phyloP scores from a whole-genome alignment of 75 land plant species.

The Adiantum capillusveneris region DNA sequence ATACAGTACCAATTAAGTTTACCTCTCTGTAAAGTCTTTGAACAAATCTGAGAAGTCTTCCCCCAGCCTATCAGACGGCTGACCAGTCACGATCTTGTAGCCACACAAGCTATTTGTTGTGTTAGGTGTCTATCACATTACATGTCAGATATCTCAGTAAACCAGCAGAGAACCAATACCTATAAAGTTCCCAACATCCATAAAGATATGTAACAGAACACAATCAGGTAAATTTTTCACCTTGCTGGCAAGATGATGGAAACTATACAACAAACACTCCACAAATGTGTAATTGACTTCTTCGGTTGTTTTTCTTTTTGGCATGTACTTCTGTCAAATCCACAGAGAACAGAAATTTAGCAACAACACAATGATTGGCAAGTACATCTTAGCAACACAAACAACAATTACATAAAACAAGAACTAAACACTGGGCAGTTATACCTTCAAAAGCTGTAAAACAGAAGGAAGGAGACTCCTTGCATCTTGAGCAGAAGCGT shows the following conservation, averaged over 20 bases:
- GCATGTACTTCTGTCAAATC: constrained; percentile 73
- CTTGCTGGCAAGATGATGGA: constrained; percentile 92
- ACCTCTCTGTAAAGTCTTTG: constrained; percentile 90
- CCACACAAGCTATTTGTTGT: constrained; percentile 93
- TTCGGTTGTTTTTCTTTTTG: constrained; percentile 65
- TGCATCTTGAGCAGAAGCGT: constrained; percentile 82
- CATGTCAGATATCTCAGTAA: too few species aligned
- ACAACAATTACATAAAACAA: too few species aligned
- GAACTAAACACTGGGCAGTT: not conserved
- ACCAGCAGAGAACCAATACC: too few species aligned
- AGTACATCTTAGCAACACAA: too few species aligned
- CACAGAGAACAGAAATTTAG: too few species aligned
- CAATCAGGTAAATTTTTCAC: too few species aligned
- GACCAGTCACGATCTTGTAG: constrained; percentile 95
- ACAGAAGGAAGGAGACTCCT: constrained; percentile 77
- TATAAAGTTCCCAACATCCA: too few species aligned
- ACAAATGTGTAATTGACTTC: constrained; percentile 66
- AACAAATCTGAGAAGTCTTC: constrained; percentile 81
- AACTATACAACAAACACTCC: constrained; percentile 79
- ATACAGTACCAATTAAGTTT: not conserved
- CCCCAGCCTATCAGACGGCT: constrained; percentile 95
- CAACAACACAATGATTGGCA: too few species aligned
- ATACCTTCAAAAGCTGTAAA: constrained; percentile 70
- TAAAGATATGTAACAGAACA: too few species aligned
- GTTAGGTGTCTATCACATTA: constrained; percentile 67